These are phyloP conservation scores for Leccinum uliginosum DNA, from an alignment of 768 basidiomycete species.

Conservation along the genomic window DNA sequence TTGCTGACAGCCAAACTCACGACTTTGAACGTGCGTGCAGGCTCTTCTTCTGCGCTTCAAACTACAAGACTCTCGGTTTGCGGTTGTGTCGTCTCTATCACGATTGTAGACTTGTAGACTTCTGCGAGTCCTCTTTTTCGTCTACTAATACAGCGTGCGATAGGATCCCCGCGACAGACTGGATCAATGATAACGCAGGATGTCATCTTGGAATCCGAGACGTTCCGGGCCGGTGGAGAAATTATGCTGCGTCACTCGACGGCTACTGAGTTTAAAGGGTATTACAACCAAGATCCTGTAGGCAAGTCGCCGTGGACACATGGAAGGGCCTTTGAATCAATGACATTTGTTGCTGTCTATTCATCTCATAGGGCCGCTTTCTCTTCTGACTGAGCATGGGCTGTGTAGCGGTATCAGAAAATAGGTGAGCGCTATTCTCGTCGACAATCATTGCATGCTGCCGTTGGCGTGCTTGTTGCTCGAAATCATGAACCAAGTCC, in stretches of 20 bases:
- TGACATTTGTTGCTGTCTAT: too few relatives aligned
- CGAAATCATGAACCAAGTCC: background rate
- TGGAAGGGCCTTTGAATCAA: too few relatives aligned
- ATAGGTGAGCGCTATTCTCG: background rate
- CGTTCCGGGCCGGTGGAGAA: background rate
- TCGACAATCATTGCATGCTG: background rate
- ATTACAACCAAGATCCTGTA: background rate
- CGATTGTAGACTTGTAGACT: background rate
- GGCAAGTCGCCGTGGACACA: background rate
- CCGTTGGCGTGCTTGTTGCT: background rate
- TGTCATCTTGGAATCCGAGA: constrained; percentile 3
- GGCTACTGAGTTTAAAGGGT: background rate
- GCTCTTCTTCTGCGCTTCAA: too few relatives aligned
- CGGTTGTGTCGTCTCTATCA: too few relatives aligned
- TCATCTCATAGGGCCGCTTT: too few relatives aligned
- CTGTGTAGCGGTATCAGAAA: background rate
- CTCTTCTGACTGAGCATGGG: background rate
- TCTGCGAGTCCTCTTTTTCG: background rate
- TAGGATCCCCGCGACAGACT: background rate
- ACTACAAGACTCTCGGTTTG: too few relatives aligned
- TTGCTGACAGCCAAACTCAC: too few relatives aligned
- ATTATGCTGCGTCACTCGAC: background rate
- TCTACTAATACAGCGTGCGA: background rate
- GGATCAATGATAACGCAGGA: constrained; percentile 1
- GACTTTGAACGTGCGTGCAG: too few relatives aligned